Conservation (phyloP, 208 protist species). For the Crithidia brevicula region DNA sequence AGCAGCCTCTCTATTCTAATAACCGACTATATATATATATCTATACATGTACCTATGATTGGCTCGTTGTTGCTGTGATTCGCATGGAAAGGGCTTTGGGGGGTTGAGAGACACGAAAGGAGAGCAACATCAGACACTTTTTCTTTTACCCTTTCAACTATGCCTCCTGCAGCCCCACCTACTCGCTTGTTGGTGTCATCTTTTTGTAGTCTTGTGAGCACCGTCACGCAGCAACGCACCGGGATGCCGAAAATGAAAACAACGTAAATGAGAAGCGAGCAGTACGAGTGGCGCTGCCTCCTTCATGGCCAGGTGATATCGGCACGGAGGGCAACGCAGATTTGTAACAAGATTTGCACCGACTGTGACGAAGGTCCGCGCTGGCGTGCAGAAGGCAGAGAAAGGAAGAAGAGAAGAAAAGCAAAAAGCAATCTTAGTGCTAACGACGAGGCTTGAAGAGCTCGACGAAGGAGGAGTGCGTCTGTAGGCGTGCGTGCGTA, state of each 20-base stretch:
- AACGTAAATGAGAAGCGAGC: too few species aligned
- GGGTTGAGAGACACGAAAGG: not conserved
- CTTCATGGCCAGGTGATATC: not conserved
- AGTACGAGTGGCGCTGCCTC: not conserved
- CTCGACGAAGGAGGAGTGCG: too few species aligned
- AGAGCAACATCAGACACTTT: constrained; percentile 57
- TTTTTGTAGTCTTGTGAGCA: not conserved
- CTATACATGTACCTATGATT: too few species aligned
- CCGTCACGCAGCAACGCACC: too few species aligned
- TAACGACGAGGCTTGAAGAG: too few species aligned
- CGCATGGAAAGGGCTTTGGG: not conserved
- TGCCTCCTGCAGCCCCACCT: constrained; percentile 1
- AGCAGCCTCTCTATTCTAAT: too few species aligned
- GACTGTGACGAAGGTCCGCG: not conserved
- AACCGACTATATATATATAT: too few species aligned
- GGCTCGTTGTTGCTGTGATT: too few species aligned
- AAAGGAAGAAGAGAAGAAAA: too few species aligned
- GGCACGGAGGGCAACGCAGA: not conserved
- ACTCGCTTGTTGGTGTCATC: constrained; percentile 1
- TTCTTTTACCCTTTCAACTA: constrained; percentile 9
- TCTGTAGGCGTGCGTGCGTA: too few species aligned
- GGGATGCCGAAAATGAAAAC: too few species aligned
- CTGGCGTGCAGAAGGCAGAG: not conserved
- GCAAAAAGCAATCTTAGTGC: too few species aligned
- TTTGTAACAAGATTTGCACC: not conserved